Percentiles rank a stretch among this genome's conserved stretches.
Conservation (phyloP, 306 rosid species). For the Dryas drummondii region DNA sequence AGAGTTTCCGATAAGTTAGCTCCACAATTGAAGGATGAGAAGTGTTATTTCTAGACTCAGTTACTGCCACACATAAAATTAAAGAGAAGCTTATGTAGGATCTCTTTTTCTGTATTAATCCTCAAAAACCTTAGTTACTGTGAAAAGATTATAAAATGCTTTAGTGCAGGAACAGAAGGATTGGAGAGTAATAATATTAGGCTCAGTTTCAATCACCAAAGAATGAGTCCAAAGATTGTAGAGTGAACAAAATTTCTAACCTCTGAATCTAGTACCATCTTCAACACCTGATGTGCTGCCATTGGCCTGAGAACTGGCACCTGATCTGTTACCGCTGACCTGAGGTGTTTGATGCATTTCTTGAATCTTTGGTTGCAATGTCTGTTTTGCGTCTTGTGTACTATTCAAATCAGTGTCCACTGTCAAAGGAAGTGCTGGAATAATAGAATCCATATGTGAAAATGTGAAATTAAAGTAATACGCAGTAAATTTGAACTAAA, state of each 20-base stretch:
- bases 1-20: neutral
- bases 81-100: neutral
- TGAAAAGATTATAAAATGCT: neutral
- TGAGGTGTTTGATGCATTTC: conserved; percentile 31
- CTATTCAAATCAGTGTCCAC: conserved; percentile 12
- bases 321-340: conserved; percentile 13
- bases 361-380: conserved; percentile 26
- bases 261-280: conserved; percentile 24
- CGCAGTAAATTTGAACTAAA: neutral
- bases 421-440: conserved; percentile 36
- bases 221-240: neutral
- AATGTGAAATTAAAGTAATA: neutral
- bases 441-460: neutral
- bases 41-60: neutral
- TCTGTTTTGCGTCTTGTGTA: neutral
- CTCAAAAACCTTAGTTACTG: neutral
- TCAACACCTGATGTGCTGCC: neutral
- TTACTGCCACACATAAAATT: neutral
- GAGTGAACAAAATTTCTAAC: conserved; percentile 29
- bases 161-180: neutral
- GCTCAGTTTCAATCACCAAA: neutral
- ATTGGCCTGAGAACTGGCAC: neutral
- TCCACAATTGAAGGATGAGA: neutral
- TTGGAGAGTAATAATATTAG: neutral
- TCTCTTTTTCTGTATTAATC: neutral